A percentile compares a stretch with the other conserved stretches of the same genome.
Conservation (phyloP, 2,329 filamentous ascomycete species). For the Trematosphaeria pertusa region DNA sequence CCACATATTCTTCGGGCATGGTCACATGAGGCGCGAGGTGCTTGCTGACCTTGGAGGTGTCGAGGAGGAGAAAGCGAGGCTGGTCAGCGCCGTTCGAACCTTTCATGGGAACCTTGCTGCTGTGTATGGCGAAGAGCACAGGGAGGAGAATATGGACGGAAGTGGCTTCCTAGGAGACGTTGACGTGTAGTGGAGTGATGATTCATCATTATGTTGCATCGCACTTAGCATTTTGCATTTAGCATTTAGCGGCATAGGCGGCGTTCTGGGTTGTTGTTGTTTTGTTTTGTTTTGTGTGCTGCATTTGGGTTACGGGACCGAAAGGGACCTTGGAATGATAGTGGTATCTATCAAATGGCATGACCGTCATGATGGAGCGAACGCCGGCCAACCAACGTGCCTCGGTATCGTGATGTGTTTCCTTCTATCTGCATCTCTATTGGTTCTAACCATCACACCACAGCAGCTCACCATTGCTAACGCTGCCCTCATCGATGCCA, state of each 20-base stretch:
- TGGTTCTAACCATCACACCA: too few relatives aligned
- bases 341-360: too few relatives aligned
- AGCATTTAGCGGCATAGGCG: slow-evolving; percentile 31
- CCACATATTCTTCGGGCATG: slow-evolving; percentile 56
- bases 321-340: too few relatives aligned
- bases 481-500: too few relatives aligned
- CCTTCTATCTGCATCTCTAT: too few relatives aligned
- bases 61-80: slow-evolving; percentile 36
- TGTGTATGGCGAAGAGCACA: slow-evolving; percentile 13
- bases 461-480: too few relatives aligned
- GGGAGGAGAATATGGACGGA: slow-evolving; percentile 1
- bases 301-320: too few relatives aligned
- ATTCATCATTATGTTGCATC: not conserved
- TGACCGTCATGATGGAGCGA: too few relatives aligned
- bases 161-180: slow-evolving; percentile 1
- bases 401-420: too few relatives aligned
- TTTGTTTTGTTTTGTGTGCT: not conserved
- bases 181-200: slow-evolving; percentile 2
- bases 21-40: slow-evolving; percentile 54
- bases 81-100: slow-evolving; percentile 25
- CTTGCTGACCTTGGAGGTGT: slow-evolving; percentile 41
- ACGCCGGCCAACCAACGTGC: too few relatives aligned
- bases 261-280: slow-evolving; percentile 12
- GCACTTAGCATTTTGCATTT: too few relatives aligned
- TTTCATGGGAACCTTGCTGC: slow-evolving; percentile 24